Evolutionary conservation across 371 early-diverging fungal genomes (phyloP).

Genomic region (Choanephora cucurbitarum): DNA sequence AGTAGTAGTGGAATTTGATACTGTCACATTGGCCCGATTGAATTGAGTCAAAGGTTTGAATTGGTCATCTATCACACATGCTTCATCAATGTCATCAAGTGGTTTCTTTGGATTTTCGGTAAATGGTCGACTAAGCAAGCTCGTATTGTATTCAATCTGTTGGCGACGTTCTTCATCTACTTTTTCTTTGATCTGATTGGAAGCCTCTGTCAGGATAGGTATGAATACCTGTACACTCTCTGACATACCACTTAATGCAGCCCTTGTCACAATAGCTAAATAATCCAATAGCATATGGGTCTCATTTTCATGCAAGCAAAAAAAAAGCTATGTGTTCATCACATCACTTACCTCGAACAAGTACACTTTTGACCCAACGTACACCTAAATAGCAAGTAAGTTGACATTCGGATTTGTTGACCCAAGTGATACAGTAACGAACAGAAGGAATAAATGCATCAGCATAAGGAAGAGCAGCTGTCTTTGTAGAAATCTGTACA

Average conservation of each 20-base stretch:
- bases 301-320: no score
- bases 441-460: constrained; percentile 62
- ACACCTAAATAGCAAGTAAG: constrained; percentile 54
- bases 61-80: background rate
- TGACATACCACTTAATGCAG: constrained; percentile 45
- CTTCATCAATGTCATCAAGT: no score
- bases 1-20: no score
- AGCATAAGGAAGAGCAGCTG: constrained; percentile 56
- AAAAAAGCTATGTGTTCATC: background rate
- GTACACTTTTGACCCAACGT: constrained; percentile 53
- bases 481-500: constrained; percentile 49
- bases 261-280: constrained; percentile 43
- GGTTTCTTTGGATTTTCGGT: no score
- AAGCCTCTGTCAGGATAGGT: constrained; percentile 31
- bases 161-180: background rate
- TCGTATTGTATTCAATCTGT: background rate
- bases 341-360: constrained; percentile 47
- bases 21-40: no score
- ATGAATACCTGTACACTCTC: constrained; percentile 37
- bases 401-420: constrained; percentile 46
- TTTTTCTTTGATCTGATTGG: constrained; percentile 1
- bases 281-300: no score
- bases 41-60: no score
- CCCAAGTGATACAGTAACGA: constrained; percentile 57
- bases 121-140: background rate